These are phyloP conservation scores for Cyclotella baltica DNA, from an alignment of 108 stramenopile species.

Conservation along the genomic window DNA sequence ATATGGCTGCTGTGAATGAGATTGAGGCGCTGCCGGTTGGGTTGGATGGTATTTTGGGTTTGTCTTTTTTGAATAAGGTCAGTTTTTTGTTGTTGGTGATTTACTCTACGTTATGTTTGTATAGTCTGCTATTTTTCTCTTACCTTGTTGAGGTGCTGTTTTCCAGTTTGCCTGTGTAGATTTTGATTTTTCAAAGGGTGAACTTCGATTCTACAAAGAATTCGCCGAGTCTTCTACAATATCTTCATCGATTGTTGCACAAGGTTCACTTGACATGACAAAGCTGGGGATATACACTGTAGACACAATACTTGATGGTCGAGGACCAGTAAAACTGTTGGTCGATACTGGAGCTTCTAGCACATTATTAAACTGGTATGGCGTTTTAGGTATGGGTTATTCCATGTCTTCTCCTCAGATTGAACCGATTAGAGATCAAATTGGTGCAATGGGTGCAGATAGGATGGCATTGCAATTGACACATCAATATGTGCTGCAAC, in stretches of 20 bases:
- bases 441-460: constrained; percentile 81
- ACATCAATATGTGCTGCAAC: constrained; percentile 62
- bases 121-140: background rate
- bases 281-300: constrained; percentile 68
- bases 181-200: constrained; percentile 61
- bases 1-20: constrained; percentile 73
- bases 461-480: constrained; percentile 71
- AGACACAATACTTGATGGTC: constrained; percentile 61
- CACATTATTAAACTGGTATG: constrained; percentile 74
- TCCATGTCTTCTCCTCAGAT: constrained; percentile 40
- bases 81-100: background rate
- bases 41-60: constrained; percentile 83
- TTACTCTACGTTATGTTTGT: background rate
- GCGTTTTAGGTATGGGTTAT: constrained; percentile 62
- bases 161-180: constrained; percentile 61
- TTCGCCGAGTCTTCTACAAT: too few relatives aligned
- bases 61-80: constrained; percentile 67
- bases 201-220: constrained; percentile 52
- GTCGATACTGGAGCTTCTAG: constrained; percentile 78
- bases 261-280: constrained; percentile 47
- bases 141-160: too few relatives aligned
- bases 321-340: constrained; percentile 78
- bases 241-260: constrained; percentile 44
- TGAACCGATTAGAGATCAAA: constrained; percentile 36
- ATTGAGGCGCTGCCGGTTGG: constrained; percentile 72